These are phyloP conservation scores for Cornus controversa DNA, from an alignment of 148 eudicot species.

Conservation along the genomic window DNA sequence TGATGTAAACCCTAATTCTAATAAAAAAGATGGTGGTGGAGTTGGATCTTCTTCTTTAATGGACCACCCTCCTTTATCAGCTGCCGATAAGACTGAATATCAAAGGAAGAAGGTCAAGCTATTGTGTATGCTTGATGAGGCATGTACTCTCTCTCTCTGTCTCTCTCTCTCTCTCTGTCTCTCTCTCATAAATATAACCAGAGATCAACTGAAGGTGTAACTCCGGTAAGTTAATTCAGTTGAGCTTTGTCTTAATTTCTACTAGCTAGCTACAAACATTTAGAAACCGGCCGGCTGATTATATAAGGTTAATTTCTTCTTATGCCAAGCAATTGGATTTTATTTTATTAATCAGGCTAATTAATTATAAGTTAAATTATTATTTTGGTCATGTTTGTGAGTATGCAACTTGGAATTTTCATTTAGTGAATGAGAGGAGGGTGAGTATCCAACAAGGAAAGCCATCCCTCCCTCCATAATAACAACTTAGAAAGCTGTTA, in stretches of 20 bases:
- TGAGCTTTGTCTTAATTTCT: too few relatives aligned
- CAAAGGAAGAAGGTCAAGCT: constrained; percentile 85
- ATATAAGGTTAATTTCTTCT: too few relatives aligned
- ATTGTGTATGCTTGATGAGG: constrained; percentile 79
- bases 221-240: too few relatives aligned
- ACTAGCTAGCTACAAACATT: too few relatives aligned
- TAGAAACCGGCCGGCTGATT: too few relatives aligned
- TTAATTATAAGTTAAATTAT: too few relatives aligned
- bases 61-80: constrained; percentile 52
- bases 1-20: constrained; percentile 27
- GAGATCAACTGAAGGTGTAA: too few relatives aligned
- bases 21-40: constrained; percentile 19
- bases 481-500: not conserved
- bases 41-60: constrained; percentile 36
- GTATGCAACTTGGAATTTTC: not conserved
- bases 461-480: not conserved
- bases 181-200: too few relatives aligned
- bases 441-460: not conserved
- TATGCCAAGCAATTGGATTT: too few relatives aligned
- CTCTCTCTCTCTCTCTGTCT: constrained; percentile 1
- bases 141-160: constrained; percentile 23
- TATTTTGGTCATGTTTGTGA: not conserved
- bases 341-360: too few relatives aligned
- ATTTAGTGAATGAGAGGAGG: not conserved
- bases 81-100: constrained; percentile 68